Evolutionary conservation across 2,329 filamentous ascomycete species (phyloP), one percentile per base, ranked within the genome.

Genomic region (Neofusicoccum sp.): DNA sequence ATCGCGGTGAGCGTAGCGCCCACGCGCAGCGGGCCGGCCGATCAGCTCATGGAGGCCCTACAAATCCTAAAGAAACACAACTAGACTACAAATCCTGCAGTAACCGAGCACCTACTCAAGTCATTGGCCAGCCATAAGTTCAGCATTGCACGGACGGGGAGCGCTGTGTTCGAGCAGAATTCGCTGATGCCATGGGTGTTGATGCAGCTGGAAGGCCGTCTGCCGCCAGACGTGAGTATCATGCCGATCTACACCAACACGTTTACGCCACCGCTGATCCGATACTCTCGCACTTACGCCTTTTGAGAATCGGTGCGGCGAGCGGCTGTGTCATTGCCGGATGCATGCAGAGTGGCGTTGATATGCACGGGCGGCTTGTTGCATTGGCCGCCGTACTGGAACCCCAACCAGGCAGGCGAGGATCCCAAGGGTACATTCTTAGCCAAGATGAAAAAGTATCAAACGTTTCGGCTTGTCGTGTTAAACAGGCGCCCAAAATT

Each of bases 331-430:
- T 14, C 64, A 3, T 29, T 65, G 36, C 64, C 64, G 28, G 62
- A 59, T 0, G 61, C 56, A 3, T 60, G 47, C 9, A 33, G 64
- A 3, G 59, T 66, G 28, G 62, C 63, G 3, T 64, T 66, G 16
- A 34, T 66, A 22, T 64, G 54, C 39, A 64, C 62, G 2, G 58
- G 63, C 14, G 64, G 63, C 0, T 66, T 74, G 6, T 74, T 71
- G 1, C 70, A 73, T 56, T 73, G 71, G 70, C 71, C 71, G 3
- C 70, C 71, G 2, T 73, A 72, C 67, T 74, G 70, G 71, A 71
- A 61, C 48, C 69, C 69, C 8, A 60, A 48, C 9, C 70, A 73
- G 65, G 70, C 69, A 1, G 68, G 67, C 16, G 67, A 68, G 37
- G 67, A 69, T 8, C 70, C 70, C 3, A 37, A 61, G 16, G 71